Base-by-base conservation (phyloP, 441 rosid species). In the Gossypium aridum region DNA sequence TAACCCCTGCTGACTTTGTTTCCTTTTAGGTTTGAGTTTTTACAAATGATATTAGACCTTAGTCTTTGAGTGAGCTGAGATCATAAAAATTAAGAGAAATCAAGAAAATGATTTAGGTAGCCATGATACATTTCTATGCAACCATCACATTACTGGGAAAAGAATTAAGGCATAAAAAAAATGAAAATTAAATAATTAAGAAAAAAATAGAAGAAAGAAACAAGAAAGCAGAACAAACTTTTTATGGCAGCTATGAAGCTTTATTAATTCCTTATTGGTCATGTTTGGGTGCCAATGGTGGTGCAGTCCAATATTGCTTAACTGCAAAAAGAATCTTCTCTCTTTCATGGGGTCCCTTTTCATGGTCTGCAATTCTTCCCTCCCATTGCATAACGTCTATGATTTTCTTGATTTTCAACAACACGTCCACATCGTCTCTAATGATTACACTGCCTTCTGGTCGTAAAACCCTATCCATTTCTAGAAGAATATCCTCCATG, bases 381-480 rank as follows among this genome's bases (percentile, higher is more conserved):
- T 84, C 81, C 87, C 91, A 90, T 47, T 88, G 82, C 81, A 90
- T 83, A 6, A 66, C 86, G 63, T 85, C 87, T 1, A 62, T 74
- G 64, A 83, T 77, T 70, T 70, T 74, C 82, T 88, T 84, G 49
- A 88, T 60, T 82, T 83, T 87, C 70, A 85, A 74, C 79, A 90
- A 64, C 2, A 80, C n/a, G 43, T 90, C 94, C 1, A 90, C 86
- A 68, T 90, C 94, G 17, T 88, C 95, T 39, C 95, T 68, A 55
- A 90, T 75, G 0, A 90, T 85, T n/a, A 88, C 81, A 31, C 91
- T 79, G 2, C 92, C 95, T 70, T 86, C 79, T 1, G 92, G 95
- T 76, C 95, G 78, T 53, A 90, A 81, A 31, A 90, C 77, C 73
- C 92, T 84, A 73, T 90, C 92, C 87, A 90, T 86, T 81, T 90